These are phyloP conservation scores for Eucalyptus shirleyi DNA, from an alignment of 345 rosid species.

Conservation along the genomic window DNA sequence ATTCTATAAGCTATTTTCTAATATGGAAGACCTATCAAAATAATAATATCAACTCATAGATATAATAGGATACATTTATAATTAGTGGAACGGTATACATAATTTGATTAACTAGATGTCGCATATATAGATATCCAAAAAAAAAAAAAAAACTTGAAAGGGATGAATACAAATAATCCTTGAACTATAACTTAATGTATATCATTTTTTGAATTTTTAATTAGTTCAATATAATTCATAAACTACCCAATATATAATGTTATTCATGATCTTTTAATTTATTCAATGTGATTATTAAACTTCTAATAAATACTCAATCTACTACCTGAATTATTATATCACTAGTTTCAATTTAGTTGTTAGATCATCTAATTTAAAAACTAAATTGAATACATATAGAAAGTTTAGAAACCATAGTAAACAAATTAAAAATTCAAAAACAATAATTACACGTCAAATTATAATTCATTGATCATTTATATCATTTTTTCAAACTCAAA, in stretches of 20 bases:
- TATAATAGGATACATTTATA: background rate
- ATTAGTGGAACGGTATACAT: rapidly evolving
- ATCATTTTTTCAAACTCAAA: background rate
- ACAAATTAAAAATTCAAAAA: too few species aligned
- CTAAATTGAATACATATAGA: too few species aligned
- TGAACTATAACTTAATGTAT: rapidly evolving
- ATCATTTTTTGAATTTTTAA: rapidly evolving
- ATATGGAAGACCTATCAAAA: background rate
- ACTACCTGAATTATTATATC: background rate
- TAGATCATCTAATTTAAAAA: too few species aligned
- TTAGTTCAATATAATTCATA: rapidly evolving
- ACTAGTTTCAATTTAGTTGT: background rate
- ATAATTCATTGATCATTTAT: too few species aligned
- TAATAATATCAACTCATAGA: background rate
- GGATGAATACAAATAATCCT: too few species aligned
- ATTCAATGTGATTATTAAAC: rapidly evolving
- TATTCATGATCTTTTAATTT: rapidly evolving
- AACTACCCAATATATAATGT: rapidly evolving
- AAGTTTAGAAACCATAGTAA: rapidly evolving
- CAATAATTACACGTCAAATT: rapidly evolving
- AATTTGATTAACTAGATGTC: background rate
- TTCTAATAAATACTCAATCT: background rate
- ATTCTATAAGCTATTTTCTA: background rate
- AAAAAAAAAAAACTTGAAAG: too few species aligned
- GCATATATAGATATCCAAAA: background rate